Percentiles rank a stretch among this genome's conserved stretches.
phyloP scores from a whole-genome alignment of 192 early-diverging fungal genomes.

The Coemansia asiatica region DNA sequence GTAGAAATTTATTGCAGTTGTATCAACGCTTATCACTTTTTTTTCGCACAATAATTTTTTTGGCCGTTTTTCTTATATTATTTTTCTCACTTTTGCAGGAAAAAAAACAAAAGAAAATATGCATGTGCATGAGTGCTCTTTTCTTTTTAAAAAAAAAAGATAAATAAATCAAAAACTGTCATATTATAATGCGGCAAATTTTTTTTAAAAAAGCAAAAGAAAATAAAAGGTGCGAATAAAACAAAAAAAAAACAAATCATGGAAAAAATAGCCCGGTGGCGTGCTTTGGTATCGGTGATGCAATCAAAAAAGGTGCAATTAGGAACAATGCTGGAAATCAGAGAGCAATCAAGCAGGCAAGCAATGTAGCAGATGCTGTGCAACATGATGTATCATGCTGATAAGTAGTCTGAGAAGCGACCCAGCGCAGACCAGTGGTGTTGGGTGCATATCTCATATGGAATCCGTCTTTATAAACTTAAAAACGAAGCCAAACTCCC shows the following conservation, averaged over 20 bases:
- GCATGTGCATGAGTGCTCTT: no score
- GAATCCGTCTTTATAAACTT: background rate
- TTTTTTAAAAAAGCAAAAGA: no score
- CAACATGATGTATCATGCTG: background rate
- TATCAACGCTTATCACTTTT: background rate
- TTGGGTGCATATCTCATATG: background rate
- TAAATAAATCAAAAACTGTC: no score
- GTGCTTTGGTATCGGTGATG: no score
- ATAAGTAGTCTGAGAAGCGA: background rate
- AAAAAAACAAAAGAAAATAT: background rate
- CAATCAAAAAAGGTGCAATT: background rate
- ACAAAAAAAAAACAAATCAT: no score
- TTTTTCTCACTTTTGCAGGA: background rate
- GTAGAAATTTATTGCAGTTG: background rate
- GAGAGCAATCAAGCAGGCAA: background rate
- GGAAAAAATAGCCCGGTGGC: no score
- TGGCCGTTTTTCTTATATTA: background rate
- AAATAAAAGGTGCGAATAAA: no score
- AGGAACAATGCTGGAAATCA: slow-evolving; percentile 1
- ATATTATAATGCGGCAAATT: no score
- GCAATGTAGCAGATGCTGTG: background rate
- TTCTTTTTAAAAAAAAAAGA: no score
- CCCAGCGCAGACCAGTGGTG: background rate
- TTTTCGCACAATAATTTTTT: background rate
- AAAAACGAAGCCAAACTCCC: background rate